Evolutionary conservation across 495 filamentous ascomycete genomes (phyloP), one percentile per base, ranked within the genome.

Genomic region (Penicillium nucicola): DNA sequence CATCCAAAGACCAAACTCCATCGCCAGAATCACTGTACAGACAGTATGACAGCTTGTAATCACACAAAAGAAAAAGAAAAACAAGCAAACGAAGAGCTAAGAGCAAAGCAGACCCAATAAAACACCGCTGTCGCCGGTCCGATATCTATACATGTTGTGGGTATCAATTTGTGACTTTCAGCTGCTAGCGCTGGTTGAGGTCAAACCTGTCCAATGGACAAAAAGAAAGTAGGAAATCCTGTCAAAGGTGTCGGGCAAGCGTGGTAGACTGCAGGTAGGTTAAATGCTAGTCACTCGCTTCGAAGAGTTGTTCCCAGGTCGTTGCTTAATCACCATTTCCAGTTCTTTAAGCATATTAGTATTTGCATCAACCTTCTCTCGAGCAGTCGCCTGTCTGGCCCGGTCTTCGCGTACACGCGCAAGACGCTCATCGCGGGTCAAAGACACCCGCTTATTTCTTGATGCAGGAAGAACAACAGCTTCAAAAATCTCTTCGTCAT

Each of bases 271-370:
- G 11, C 4, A 53, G 31, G 13, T 13, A 22, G 15, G 7, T 22
- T 50, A 64, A 32, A 80, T 67, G 51, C 71, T 79, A 17, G 77
- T 79, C 32, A 82, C 67, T 43, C 79, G 61, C 57, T 76, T 75
- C 11, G 68, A 77, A 34, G 65, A 68, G 44, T 62, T 69, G 48
- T 69, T 71, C 35, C 66, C 72, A 34, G 88, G 85, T 48, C 89
- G 73, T 50, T 91, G 74, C 65, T 90, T 89, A 52, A 95, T 91
- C 9, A 90, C 91, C 67, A 85, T 87, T 67, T 96, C 87, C 54
- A 98, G 74, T 64, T 98, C 93, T 60, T 84, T 85, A 56, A 97
- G 77, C 89, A 98, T 92, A 53, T 86, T 85, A 19, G 86, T 87
- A 49, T 83, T 90, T 2, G 90, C 87, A 45, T 96, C 89, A 13